Base-by-base conservation (phyloP, 352 stramenopile species). In the Plasmopara muralis region DNA sequence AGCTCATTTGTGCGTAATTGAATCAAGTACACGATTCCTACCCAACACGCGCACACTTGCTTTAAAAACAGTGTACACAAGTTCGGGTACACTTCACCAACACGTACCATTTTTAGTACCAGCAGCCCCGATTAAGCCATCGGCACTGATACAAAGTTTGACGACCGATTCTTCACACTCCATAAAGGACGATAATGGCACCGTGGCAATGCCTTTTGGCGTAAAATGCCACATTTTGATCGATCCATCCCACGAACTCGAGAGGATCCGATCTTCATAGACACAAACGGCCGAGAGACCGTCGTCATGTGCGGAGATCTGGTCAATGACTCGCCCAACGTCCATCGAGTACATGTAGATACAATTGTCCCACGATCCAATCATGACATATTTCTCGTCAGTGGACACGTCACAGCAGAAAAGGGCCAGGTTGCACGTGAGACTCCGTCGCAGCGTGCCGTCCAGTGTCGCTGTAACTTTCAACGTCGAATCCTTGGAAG, bases 261-360 rank as follows among this genome's bases (percentile, higher is more conserved):
- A 86, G 18, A 93, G 47, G 16, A 89, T 53, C 12, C 76, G 77
- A 33, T 91, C 80, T 34, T 93, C 79, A 40, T 78, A 76, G 8
- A 93, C 83, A 29, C 77, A 84, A 37, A 94, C 68, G 18, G 70
- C 80, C 6, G 79, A 88, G 16, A 94, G 59, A 9, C 77, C 76
- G 40, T 91, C 80, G 38, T 89, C 80, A 44, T 94, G 83, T 7
- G 82, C 84, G 8, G 72, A 85, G 30, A 88, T 77, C 44, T 93
- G 82, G 43, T 91, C 79, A 31, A 91, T 72, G 0, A 94, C 74
- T 10, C 80, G 81, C 0, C 84, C 84, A 13, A 83, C 76, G 25
- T 93, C 84, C 47, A 93, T 79, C 12, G 80, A 89, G 43, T 90
- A 91, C 83, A 94, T 93, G 66, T 92, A 92, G 35, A 94, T 72